These are phyloP conservation scores for Pichia sp. DNA, from an alignment of 1,139 yeast species.

Conservation along the genomic window DNA sequence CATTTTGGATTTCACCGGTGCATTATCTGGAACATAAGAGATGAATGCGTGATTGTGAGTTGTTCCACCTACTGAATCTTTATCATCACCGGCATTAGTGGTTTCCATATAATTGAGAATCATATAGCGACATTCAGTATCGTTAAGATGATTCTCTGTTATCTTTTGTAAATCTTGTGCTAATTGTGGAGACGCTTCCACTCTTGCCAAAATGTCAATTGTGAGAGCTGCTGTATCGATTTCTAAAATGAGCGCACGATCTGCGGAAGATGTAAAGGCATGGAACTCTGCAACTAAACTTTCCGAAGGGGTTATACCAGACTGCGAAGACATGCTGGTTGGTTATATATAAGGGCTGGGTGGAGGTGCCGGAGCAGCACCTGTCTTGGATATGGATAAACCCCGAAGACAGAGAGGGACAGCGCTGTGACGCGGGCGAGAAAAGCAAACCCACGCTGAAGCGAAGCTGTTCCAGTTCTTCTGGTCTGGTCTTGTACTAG, in stretches of 20 bases:
- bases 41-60: slow-evolving; percentile 47
- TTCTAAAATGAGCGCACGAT: slow-evolving; percentile 30
- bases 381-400: too few species aligned
- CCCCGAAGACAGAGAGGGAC: too few species aligned
- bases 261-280: slow-evolving; percentile 28
- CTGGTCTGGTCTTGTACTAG: too few species aligned
- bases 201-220: slow-evolving; percentile 12
- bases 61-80: too few species aligned
- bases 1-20: slow-evolving; percentile 83
- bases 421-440: too few species aligned
- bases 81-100: too few species aligned
- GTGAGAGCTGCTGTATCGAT: slow-evolving; percentile 30
- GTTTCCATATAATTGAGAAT: slow-evolving; percentile 36
- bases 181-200: slow-evolving; percentile 19
- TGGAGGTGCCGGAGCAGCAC: too few species aligned
- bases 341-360: too few species aligned
- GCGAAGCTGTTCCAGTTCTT: too few species aligned
- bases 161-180: slow-evolving; percentile 34
- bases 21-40: slow-evolving; percentile 80
- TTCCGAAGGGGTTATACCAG: slow-evolving; percentile 34
- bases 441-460: too few species aligned
- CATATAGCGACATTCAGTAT: slow-evolving; percentile 54
- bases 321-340: slow-evolving; percentile 31
- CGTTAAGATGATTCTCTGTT: slow-evolving; percentile 31
- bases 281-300: slow-evolving; percentile 39